phyloP scores from a whole-genome alignment of 2,329 filamentous ascomycete species.

The Colletotrichum navitas region DNA sequence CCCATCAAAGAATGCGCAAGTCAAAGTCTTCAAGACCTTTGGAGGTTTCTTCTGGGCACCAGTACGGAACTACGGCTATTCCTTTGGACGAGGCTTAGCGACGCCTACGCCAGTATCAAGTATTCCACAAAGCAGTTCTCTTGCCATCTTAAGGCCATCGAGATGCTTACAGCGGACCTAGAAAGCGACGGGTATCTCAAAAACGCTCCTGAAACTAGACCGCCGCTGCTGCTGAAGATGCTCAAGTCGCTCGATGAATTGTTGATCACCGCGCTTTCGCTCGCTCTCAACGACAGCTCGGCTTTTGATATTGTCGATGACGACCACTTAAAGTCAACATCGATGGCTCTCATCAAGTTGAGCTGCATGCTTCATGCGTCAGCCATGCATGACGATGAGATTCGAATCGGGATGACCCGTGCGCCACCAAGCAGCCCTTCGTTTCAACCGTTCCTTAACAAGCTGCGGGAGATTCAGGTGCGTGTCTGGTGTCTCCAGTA shows the following conservation, averaged over 20 bases:
- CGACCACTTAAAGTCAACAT: constrained; percentile 79
- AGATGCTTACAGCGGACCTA: constrained; percentile 78
- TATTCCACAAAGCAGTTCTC: constrained; percentile 91
- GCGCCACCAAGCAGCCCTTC: constrained; percentile 69
- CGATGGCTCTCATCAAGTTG: constrained; percentile 78
- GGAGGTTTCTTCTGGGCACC: constrained; percentile 85
- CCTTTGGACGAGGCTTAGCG: constrained; percentile 90
- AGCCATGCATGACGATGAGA: constrained; percentile 85
- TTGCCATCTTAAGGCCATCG: constrained; percentile 86
- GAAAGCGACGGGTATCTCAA: constrained; percentile 73
- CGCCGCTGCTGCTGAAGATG: constrained; percentile 78
- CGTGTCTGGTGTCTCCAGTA: constrained; percentile 92
- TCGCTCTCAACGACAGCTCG: constrained; percentile 74
- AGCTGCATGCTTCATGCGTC: constrained; percentile 82
- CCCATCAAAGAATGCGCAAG: constrained; percentile 66
- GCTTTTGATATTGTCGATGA: constrained; percentile 89
- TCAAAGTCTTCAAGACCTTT: constrained; percentile 79
- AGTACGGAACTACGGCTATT: constrained; percentile 87
- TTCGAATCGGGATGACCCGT: constrained; percentile 80
- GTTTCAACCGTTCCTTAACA: constrained; percentile 71
- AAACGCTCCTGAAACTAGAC: constrained; percentile 73
- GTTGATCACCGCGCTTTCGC: constrained; percentile 76
- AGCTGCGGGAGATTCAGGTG: constrained; percentile 87
- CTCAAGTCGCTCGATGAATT: constrained; percentile 85
- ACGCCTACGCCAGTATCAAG: constrained; percentile 87